A percentile compares a stretch with the other conserved stretches of the same genome.
These are phyloP conservation scores for Monosporascus sp. DNA, from an alignment of 2,329 filamentous ascomycete genomes.

Conservation along the genomic window DNA sequence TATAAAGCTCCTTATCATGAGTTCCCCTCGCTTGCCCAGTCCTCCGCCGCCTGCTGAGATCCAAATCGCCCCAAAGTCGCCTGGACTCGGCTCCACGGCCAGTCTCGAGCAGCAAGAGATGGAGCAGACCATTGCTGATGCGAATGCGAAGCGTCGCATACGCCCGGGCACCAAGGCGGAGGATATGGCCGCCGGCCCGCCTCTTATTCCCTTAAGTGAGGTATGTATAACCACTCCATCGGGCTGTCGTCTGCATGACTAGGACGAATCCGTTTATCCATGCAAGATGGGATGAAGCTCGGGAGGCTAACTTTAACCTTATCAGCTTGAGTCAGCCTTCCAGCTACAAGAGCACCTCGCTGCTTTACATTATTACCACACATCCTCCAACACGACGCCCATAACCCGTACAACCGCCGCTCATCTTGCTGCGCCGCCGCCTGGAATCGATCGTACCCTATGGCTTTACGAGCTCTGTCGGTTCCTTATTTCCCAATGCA, in stretches of 20 bases:
- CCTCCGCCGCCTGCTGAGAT: conserved; percentile 93
- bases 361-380: conserved; percentile 80
- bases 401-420: conserved; percentile 72
- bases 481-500: conserved; percentile 91
- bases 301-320: background rate
- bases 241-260: background rate
- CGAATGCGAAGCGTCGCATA: conserved; percentile 76
- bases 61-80: conserved; percentile 77
- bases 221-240: conserved; percentile 41
- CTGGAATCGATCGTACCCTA: conserved; percentile 75
- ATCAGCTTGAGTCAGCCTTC: conserved; percentile 89
- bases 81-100: conserved; percentile 38
- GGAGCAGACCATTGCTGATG: conserved; percentile 60
- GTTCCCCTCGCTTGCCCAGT: conserved; percentile 87
- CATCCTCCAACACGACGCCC: conserved; percentile 59
- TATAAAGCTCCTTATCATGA: conserved; percentile 26
- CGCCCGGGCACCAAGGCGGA: conserved; percentile 86
- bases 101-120: conserved; percentile 57
- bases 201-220: conserved; percentile 78
- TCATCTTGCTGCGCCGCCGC: conserved; percentile 72
- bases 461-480: conserved; percentile 98
- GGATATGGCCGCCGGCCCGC: conserved; percentile 89
- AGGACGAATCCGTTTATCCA: too few species aligned
- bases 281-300: too few species aligned
- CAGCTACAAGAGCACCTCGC: conserved; percentile 96